phyloP scores from a whole-genome alignment of 2,329 filamentous ascomycete genomes.

The Fusarium sp. region DNA sequence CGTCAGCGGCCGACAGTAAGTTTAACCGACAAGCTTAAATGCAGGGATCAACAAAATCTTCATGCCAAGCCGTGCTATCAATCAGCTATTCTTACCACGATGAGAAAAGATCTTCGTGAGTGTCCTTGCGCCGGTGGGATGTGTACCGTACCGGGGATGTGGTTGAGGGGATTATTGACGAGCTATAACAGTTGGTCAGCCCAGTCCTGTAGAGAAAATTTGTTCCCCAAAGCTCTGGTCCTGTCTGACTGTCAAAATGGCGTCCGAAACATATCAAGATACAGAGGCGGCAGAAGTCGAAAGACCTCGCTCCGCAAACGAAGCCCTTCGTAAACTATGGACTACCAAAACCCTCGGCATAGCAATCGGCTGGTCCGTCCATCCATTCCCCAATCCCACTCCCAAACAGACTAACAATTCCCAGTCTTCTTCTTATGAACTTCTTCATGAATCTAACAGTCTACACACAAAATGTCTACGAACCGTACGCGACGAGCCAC shows the following conservation, averaged over 20 bases:
- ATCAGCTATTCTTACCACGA: slow-evolving; percentile 26
- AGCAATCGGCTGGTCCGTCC: slow-evolving; percentile 28
- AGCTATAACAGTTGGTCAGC: neutral
- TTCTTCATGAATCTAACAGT: slow-evolving; percentile 40
- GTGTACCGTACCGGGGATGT: neutral
- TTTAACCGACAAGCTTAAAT: slow-evolving; percentile 7
- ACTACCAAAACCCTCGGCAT: slow-evolving; percentile 1
- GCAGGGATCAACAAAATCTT: neutral
- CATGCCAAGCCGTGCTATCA: slow-evolving; percentile 33
- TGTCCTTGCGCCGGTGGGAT: slow-evolving; percentile 4
- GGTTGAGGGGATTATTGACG: neutral
- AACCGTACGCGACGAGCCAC: slow-evolving; percentile 36
- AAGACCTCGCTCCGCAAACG: slow-evolving; percentile 15
- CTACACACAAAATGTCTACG: slow-evolving; percentile 38
- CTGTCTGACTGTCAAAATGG: slow-evolving; percentile 5
- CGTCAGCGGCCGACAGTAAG: neutral
- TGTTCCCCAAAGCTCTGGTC: neutral
- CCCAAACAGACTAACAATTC: too few species aligned
- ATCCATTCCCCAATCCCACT: too few species aligned
- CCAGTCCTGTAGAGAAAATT: neutral
- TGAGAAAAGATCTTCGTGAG: slow-evolving; percentile 26
- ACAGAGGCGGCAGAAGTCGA: neutral
- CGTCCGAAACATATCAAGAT: neutral
- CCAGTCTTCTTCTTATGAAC: slow-evolving; percentile 36
- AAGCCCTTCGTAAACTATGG: slow-evolving; percentile 34